Conservation (phyloP, 2,329 filamentous ascomycete species). For the Niveomyces coronatus region DNA sequence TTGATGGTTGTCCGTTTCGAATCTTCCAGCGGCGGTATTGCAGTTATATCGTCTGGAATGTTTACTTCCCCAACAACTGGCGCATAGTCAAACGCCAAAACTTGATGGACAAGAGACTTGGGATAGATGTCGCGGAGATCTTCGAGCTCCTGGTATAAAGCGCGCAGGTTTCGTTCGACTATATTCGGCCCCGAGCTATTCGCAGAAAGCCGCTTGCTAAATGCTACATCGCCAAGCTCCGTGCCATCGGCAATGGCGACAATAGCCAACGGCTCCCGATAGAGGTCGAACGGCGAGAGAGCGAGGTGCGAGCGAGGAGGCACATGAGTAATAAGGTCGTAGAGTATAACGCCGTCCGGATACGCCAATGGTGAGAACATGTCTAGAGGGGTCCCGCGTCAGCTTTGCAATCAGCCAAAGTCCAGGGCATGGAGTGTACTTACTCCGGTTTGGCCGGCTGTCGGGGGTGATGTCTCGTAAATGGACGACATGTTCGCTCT, state of each 20-base stretch:
- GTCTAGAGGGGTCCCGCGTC: conserved; percentile 45
- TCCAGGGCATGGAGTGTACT: conserved; percentile 9
- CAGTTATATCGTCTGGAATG: conserved; percentile 57
- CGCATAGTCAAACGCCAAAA: conserved; percentile 69
- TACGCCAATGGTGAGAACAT: conserved; percentile 91
- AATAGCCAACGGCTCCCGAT: conserved; percentile 72
- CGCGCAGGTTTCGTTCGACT: conserved; percentile 46
- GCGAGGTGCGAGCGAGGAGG: conserved; percentile 71
- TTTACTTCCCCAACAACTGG: conserved; percentile 38
- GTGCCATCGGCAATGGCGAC: conserved; percentile 76
- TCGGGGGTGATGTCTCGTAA: conserved; percentile 82
- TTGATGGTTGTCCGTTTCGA: conserved; percentile 72
- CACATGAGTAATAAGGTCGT: conserved; percentile 73
- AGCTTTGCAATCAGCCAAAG: neutral
- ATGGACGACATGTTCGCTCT: conserved; percentile 69
- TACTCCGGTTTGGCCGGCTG: conserved; percentile 77
- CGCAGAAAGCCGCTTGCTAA: conserved; percentile 44
- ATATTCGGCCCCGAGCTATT: conserved; percentile 39
- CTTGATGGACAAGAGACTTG: conserved; percentile 65
- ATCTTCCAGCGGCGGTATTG: conserved; percentile 57
- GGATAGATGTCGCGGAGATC: conserved; percentile 62
- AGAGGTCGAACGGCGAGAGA: conserved; percentile 81
- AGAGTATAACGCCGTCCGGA: conserved; percentile 75
- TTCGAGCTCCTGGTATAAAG: conserved; percentile 57
- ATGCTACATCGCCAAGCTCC: conserved; percentile 48